A percentile compares a stretch with the other conserved stretches of the same genome.
Conservation (phyloP, 1,284 basidiomycete species). For the Neonothopanus nambi region DNA sequence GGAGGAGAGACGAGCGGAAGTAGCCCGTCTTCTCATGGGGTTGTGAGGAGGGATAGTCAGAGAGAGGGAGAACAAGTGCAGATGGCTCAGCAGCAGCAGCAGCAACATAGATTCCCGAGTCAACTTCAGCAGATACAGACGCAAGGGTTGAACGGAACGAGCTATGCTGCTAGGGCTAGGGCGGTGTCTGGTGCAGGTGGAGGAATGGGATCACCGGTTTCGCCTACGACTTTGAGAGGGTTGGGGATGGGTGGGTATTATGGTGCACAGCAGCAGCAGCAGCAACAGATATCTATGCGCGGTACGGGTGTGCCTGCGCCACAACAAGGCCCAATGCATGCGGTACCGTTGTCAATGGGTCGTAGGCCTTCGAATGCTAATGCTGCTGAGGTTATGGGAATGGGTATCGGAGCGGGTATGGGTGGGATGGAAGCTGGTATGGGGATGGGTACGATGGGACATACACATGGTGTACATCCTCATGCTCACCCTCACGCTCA, state of each 20-base stretch:
- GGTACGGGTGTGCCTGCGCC: not conserved
- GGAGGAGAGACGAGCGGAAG: not conserved
- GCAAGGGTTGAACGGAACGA: slow-evolving; percentile 4
- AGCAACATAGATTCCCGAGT: not conserved
- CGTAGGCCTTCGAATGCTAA: slow-evolving; percentile 5
- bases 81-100: slow-evolving; percentile 11
- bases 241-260: slow-evolving; percentile 1
- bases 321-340: slow-evolving; percentile 4
- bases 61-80: slow-evolving; percentile 1
- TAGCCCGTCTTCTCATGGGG: not conserved
- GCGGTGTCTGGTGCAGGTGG: slow-evolving; percentile 5
- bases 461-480: slow-evolving; percentile 25
- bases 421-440: slow-evolving; percentile 11
- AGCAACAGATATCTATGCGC: not conserved
- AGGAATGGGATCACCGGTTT: not conserved
- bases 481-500: slow-evolving; percentile 23
- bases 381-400: not conserved
- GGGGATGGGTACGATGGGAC: slow-evolving; percentile 17
- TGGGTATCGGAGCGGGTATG: not conserved
- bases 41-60: not conserved
- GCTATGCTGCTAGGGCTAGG: slow-evolving; percentile 14
- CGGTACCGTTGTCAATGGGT: not conserved
- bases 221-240: too few relatives aligned
- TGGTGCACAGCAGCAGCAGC: not conserved
- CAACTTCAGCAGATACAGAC: slow-evolving; percentile 2